Conservation (phyloP, 495 filamentous ascomycete genomes). For the Penicillium canariense region DNA sequence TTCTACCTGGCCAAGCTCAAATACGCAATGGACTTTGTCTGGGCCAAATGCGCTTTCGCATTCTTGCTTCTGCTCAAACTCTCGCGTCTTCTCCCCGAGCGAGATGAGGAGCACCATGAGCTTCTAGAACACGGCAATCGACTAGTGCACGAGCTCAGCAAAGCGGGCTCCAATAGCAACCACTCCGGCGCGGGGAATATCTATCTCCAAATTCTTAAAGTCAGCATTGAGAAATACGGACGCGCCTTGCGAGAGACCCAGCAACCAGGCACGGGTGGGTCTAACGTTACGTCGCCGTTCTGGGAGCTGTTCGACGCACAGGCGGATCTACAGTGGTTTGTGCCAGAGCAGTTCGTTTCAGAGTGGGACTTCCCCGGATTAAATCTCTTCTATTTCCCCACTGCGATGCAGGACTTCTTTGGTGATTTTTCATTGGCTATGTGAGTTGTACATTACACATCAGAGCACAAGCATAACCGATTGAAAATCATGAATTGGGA, state of each 20-base stretch:
- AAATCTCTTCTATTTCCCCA: conserved; percentile 52
- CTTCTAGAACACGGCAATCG: conserved; percentile 43
- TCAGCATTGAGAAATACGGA: conserved; percentile 51
- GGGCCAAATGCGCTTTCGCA: conserved; percentile 55
- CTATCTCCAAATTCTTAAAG: conserved; percentile 39
- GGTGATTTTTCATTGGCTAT: conserved; percentile 39
- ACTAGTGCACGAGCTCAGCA: conserved; percentile 44
- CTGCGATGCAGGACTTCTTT: conserved; percentile 44
- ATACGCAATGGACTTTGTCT: conserved; percentile 56
- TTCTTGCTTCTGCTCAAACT: conserved; percentile 52
- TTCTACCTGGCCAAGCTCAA: conserved; percentile 49
- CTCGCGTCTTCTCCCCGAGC: conserved; percentile 46
- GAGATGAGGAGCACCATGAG: conserved; percentile 36
- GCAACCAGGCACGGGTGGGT: conserved; percentile 16
- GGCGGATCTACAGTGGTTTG: conserved; percentile 49
- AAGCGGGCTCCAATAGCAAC: conserved; percentile 24
- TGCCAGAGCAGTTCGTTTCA: conserved; percentile 50
- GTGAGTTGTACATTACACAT: conserved; percentile 6
- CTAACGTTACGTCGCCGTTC: conserved; percentile 27
- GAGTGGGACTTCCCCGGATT: conserved; percentile 56
- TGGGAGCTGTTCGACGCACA: conserved; percentile 47
- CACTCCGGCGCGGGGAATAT: conserved; percentile 38
- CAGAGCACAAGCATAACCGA: not conserved
- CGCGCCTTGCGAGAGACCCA: conserved; percentile 37
- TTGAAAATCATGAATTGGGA: not conserved